A percentile compares a stretch with the other conserved stretches of the same genome.
Evolutionary conservation across 805 yeast genomes (phyloP).

Genomic region (Ogataea angusta): DNA sequence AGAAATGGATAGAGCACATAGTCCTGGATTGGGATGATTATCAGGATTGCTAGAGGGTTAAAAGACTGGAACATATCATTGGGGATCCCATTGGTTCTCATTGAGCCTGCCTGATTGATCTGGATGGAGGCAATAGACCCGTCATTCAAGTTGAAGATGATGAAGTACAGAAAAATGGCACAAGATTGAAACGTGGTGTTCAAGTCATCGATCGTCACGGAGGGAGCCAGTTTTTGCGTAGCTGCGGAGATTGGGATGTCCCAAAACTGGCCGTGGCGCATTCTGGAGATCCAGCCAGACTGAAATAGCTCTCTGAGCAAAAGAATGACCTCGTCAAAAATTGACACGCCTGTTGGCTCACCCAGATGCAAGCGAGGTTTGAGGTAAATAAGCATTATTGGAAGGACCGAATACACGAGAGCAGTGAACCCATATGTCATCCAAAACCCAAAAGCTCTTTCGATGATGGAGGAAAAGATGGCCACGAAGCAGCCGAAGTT

Average conservation of each 20-base stretch:
- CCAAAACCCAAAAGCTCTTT: slow-evolving; percentile 50
- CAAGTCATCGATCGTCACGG: slow-evolving; percentile 38
- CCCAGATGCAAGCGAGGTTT: slow-evolving; percentile 34
- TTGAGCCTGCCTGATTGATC: slow-evolving; percentile 49
- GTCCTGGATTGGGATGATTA: slow-evolving; percentile 49
- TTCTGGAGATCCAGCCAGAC: slow-evolving; percentile 40
- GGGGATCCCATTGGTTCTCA: slow-evolving; percentile 51
- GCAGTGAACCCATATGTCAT: slow-evolving; percentile 50
- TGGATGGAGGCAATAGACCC: slow-evolving; percentile 46
- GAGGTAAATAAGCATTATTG: slow-evolving; percentile 40
- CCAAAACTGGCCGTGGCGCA: slow-evolving; percentile 41
- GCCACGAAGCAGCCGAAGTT: slow-evolving; percentile 52
- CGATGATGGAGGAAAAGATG: slow-evolving; percentile 46
- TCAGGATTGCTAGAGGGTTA: slow-evolving; percentile 50
- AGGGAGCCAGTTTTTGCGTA: neutral
- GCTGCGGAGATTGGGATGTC: slow-evolving; percentile 23
- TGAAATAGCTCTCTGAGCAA: slow-evolving; percentile 36
- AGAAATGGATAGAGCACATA: slow-evolving; percentile 43
- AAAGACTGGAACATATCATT: slow-evolving; percentile 53
- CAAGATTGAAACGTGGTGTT: slow-evolving; percentile 42
- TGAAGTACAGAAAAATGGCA: slow-evolving; percentile 42
- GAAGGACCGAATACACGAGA: slow-evolving; percentile 46
- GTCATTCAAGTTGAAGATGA: slow-evolving; percentile 39
- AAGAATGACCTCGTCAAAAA: slow-evolving; percentile 40
- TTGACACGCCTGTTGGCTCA: slow-evolving; percentile 41